Percentiles rank a stretch among this genome's conserved stretches.
Conservation (phyloP, 495 filamentous ascomycete genomes). For the Aspergillus bertholletiae region DNA sequence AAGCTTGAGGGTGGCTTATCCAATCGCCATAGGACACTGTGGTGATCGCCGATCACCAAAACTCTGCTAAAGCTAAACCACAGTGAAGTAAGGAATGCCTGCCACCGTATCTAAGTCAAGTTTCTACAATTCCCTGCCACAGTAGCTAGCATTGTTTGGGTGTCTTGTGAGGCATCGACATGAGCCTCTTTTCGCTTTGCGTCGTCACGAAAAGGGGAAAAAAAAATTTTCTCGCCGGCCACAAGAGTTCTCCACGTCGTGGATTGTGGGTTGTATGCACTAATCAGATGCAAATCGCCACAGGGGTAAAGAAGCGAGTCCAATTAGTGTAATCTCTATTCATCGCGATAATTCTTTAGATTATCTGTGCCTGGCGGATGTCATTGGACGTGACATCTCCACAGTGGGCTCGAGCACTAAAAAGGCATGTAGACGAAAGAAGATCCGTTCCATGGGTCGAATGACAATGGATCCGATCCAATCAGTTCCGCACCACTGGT, state of each 20-base stretch:
- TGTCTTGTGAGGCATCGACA: background rate
- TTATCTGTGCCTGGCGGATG: background rate
- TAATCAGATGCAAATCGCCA: background rate
- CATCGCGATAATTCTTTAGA: background rate
- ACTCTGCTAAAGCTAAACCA: background rate
- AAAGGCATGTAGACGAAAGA: background rate
- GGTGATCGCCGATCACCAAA: slow-evolving; percentile 1
- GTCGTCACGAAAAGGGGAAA: too few relatives aligned
- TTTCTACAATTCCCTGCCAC: background rate
- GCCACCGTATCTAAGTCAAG: background rate
- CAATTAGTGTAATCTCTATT: background rate
- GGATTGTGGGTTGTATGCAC: background rate
- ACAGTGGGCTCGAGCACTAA: background rate
- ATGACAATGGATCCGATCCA: background rate
- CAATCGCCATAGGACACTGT: background rate
- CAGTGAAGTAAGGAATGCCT: slow-evolving; percentile 4
- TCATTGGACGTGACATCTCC: background rate
- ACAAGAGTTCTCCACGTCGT: background rate
- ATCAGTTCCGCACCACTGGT: background rate
- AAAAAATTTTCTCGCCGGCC: too few relatives aligned
- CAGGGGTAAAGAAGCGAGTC: background rate
- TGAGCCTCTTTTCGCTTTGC: background rate
- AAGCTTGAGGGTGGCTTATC: background rate
- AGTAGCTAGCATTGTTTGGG: background rate
- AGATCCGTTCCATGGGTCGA: background rate